Conservation (phyloP, 202 grass and related monocot species). For the Musa balbisiana region DNA sequence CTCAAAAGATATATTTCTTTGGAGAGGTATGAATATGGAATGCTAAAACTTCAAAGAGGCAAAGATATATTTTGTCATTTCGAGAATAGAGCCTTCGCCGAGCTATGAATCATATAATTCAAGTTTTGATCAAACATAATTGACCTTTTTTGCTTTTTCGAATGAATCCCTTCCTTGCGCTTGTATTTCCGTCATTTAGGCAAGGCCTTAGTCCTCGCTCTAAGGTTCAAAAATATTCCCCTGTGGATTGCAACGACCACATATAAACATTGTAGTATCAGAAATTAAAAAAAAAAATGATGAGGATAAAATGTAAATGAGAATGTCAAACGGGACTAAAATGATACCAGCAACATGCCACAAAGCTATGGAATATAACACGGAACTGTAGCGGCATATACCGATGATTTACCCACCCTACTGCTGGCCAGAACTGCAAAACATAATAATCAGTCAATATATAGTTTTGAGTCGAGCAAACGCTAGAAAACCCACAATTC, state of each 20-base stretch:
- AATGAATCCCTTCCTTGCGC: neutral
- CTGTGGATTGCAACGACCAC: constrained; percentile 24
- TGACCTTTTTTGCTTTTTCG: neutral
- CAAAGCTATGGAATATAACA: constrained; percentile 77
- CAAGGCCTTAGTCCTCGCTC: constrained; percentile 61
- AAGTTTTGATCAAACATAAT: neutral
- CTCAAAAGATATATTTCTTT: no score
- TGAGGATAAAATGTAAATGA: neutral
- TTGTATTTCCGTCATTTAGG: constrained; percentile 7
- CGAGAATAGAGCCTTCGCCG: no score
- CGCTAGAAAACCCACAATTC: neutral
- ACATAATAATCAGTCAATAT: neutral
- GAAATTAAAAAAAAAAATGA: neutral
- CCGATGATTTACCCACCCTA: constrained; percentile 90
- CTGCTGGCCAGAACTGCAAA: constrained; percentile 80
- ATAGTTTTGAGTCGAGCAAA: constrained; percentile 3
- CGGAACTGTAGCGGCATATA: constrained; percentile 84
- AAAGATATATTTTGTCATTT: no score
- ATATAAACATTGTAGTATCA: neutral
- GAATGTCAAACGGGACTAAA: neutral
- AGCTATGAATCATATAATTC: neutral
- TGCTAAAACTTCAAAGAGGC: no score
- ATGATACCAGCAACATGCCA: constrained; percentile 82
- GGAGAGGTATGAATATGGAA: no score
- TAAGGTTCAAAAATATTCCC: constrained; percentile 96